Evolutionary conservation across 345 rosid species (phyloP).

Genomic region (Eucalyptus sp.): DNA sequence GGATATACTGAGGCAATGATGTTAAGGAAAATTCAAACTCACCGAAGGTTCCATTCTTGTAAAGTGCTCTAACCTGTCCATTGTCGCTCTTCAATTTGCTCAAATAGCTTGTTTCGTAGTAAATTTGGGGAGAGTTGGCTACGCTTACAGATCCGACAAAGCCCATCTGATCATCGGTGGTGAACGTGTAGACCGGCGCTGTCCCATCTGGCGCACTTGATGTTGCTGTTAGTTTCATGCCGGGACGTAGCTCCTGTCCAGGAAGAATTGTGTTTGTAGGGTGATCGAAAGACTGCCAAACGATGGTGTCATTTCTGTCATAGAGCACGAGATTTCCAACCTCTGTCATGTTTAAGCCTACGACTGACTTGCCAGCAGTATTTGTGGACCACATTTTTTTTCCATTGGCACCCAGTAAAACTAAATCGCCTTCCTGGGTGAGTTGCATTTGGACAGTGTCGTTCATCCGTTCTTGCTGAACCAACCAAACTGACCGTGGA

Average conservation of each 20-base stretch:
- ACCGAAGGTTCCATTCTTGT: background rate
- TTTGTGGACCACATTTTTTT: background rate
- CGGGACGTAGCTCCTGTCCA: background rate
- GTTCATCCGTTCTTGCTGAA: accelerated
- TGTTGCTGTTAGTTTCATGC: background rate
- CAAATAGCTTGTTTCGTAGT: background rate
- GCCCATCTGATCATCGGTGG: background rate
- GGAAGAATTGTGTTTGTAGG: background rate
- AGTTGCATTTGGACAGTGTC: background rate
- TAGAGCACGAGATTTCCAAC: background rate
- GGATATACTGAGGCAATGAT: accelerated
- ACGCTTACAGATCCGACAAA: accelerated
- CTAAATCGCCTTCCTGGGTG: background rate
- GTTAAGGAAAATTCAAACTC: background rate
- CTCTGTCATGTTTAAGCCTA: background rate
- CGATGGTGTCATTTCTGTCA: background rate
- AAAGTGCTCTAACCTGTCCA: background rate
- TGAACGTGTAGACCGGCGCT: background rate
- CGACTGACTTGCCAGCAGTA: accelerated
- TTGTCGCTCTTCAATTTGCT: background rate
- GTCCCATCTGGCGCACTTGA: accelerated
- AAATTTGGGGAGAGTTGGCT: background rate
- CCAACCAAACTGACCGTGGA: accelerated
- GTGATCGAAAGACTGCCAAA: background rate
- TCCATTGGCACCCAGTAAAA: background rate